Evolutionary conservation across 2,329 filamentous ascomycete species (phyloP).

Genomic region (Aspergillus sp.): DNA sequence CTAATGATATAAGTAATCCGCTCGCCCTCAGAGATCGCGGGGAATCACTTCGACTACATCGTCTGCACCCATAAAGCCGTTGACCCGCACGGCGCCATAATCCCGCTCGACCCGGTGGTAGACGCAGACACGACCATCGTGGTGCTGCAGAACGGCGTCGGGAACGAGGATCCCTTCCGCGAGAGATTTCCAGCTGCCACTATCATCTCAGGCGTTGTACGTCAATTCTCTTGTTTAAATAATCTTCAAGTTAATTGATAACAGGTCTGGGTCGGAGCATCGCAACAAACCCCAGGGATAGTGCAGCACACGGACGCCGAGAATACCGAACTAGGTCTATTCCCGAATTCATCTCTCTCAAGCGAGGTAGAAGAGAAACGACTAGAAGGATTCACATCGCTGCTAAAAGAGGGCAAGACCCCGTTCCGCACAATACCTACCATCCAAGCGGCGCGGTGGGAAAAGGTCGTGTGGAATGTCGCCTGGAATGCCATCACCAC

Average conservation of each 20-base stretch:
- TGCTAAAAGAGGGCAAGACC: conserved; percentile 46
- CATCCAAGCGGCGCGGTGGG: conserved; percentile 41
- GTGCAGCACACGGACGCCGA: conserved; percentile 55
- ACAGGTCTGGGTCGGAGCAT: conserved; percentile 53
- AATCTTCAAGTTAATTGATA: too few relatives aligned
- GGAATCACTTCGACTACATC: conserved; percentile 33
- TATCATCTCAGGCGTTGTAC: conserved; percentile 45
- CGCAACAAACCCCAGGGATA: conserved; percentile 51
- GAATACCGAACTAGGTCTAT: conserved; percentile 57
- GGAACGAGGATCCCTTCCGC: conserved; percentile 43
- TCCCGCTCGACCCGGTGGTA: conserved; percentile 36
- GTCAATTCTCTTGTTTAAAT: conserved; percentile 24
- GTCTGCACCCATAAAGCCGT: conserved; percentile 46
- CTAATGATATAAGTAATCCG: conserved; percentile 34
- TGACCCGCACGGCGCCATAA: conserved; percentile 40
- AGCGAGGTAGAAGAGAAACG: conserved; percentile 16
- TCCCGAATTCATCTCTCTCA: conserved; percentile 44
- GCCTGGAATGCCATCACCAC: conserved; percentile 46
- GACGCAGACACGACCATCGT: conserved; percentile 39
- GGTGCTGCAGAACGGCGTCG: conserved; percentile 44
- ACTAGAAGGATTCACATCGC: conserved; percentile 42
- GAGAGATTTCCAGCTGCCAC: conserved; percentile 29
- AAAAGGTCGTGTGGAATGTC: conserved; percentile 45
- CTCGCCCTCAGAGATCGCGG: conserved; percentile 33
- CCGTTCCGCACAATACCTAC: conserved; percentile 18